Evolutionary conservation across 345 rosid genomes (phyloP).

Genomic region (Mallotus nudiflorus): DNA sequence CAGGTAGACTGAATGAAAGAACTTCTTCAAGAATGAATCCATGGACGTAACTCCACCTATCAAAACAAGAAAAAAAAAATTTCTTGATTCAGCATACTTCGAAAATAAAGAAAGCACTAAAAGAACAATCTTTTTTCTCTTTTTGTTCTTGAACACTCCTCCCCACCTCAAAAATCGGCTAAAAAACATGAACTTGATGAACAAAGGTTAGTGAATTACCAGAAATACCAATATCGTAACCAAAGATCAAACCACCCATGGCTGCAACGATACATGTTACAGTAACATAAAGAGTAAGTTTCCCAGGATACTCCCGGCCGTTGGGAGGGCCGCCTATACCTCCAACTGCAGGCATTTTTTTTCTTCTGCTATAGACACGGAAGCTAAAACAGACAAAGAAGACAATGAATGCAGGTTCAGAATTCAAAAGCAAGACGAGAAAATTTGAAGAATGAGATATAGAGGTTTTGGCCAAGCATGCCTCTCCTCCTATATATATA

Average conservation of each 20-base stretch:
- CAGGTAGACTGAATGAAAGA: conserved; percentile 66
- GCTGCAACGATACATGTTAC: conserved; percentile 90
- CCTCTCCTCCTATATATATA: conserved; percentile 35
- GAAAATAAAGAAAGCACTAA: too few relatives aligned
- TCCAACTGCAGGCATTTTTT: conserved; percentile 25
- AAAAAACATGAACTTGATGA: neutral
- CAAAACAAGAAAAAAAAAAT: neutral
- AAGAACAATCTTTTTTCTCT: too few relatives aligned
- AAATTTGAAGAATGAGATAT: neutral
- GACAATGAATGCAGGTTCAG: neutral
- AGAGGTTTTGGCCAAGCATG: conserved; percentile 15
- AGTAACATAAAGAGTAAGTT: conserved; percentile 68
- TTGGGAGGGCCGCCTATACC: conserved; percentile 27
- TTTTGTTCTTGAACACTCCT: too few relatives aligned
- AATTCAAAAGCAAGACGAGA: neutral
- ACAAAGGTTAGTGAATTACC: conserved; percentile 36
- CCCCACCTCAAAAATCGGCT: too few relatives aligned
- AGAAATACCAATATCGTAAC: conserved; percentile 94
- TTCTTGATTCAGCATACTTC: too few relatives aligned
- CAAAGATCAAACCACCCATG: conserved; percentile 98
- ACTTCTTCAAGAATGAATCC: conserved; percentile 62
- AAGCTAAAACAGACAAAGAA: neutral
- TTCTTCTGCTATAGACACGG: neutral
- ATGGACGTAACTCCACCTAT: conserved; percentile 95
- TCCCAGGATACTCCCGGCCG: conserved; percentile 77